Conservation (phyloP, 805 yeast species). For the Saccharomycopsis sp. region DNA sequence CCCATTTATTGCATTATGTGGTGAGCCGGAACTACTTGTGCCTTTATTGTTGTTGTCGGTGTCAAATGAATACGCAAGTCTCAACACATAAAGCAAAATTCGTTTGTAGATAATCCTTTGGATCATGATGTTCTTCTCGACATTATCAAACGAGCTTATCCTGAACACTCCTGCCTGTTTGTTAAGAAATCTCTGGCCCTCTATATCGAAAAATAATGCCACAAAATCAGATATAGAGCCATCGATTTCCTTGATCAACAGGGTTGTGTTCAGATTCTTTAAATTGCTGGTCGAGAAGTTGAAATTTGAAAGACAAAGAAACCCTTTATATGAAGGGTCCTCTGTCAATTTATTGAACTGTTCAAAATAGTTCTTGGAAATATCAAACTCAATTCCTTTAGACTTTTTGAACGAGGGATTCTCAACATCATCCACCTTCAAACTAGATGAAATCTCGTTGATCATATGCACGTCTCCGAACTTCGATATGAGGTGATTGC, state of each 20-base stretch:
- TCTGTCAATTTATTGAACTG: conserved; percentile 14
- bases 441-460: conserved; percentile 45
- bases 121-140: conserved; percentile 80
- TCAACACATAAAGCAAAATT: conserved; percentile 41
- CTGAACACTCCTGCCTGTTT: conserved; percentile 90
- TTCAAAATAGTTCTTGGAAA: conserved; percentile 16
- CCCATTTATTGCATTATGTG: not conserved
- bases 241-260: conserved; percentile 31
- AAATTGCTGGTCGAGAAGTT: conserved; percentile 9
- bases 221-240: conserved; percentile 75
- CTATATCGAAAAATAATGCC: conserved; percentile 68
- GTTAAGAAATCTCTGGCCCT: conserved; percentile 51
- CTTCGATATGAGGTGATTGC: conserved; percentile 58
- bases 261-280: not conserved
- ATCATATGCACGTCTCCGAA: conserved; percentile 84
- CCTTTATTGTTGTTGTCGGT: not conserved
- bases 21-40: not conserved
- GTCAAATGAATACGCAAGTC: conserved; percentile 24
- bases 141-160: conserved; percentile 82
- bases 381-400: conserved; percentile 18
- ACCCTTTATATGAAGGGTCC: conserved; percentile 7
- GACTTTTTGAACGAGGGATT: not conserved
- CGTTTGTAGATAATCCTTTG: conserved; percentile 62
- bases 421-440: not conserved
- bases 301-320: conserved; percentile 11